Evolutionary conservation across 2,329 filamentous ascomycete genomes (phyloP).

Genomic region (Pestalotiopsis sp.): DNA sequence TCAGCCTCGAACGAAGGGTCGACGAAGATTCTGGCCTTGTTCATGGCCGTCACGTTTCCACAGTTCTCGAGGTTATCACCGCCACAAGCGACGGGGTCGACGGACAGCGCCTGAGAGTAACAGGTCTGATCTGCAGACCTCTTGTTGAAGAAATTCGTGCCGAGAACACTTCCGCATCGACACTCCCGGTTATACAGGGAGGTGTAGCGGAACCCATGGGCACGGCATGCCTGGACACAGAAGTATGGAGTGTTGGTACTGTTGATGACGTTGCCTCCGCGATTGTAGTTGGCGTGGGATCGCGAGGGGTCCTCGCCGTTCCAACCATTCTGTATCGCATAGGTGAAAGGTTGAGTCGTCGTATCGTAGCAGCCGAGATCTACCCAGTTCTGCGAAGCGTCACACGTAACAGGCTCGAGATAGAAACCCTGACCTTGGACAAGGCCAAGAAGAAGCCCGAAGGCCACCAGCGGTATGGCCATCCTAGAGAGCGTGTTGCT

Average conservation of each 20-base stretch:
- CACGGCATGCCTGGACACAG: neutral
- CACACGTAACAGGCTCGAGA: neutral
- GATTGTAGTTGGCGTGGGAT: neutral
- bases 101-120: neutral
- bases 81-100: neutral
- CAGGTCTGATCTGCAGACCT: neutral
- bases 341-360: neutral
- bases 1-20: slow-evolving; percentile 7
- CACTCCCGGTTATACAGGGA: neutral
- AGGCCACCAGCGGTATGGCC: neutral
- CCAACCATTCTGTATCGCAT: neutral
- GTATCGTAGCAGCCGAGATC: slow-evolving; percentile 6
- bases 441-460: neutral
- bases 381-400: neutral
- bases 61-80: slow-evolving; percentile 2
- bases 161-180: neutral
- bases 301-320: neutral
- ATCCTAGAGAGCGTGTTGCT: neutral
- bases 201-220: slow-evolving; percentile 1
- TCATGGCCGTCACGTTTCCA: neutral
- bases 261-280: neutral
- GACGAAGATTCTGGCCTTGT: slow-evolving; percentile 3
- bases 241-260: neutral
- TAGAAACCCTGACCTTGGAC: neutral
- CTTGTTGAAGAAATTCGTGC: neutral